These are phyloP conservation scores for Moniliella sp. DNA, from an alignment of 1,284 basidiomycete genomes.

Conservation along the genomic window DNA sequence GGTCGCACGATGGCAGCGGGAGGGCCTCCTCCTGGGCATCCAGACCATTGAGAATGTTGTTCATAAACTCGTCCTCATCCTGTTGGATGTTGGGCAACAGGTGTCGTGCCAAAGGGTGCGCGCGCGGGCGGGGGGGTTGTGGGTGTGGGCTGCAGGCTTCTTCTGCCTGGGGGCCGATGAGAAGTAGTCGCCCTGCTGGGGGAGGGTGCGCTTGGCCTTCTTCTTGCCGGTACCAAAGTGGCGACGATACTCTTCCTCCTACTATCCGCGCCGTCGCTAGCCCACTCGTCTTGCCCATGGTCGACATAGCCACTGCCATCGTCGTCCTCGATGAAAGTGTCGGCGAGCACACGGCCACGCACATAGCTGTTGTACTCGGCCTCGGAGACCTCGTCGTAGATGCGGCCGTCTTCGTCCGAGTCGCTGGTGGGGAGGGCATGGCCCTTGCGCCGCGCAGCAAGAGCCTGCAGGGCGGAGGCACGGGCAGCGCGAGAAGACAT, in stretches of 20 bases:
- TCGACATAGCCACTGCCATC: conserved; percentile 78
- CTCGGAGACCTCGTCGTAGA: conserved; percentile 84
- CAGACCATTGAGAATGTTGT: conserved; percentile 20
- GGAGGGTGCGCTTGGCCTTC: conserved; percentile 18
- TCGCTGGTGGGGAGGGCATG: not conserved
- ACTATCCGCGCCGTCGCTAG: conserved; percentile 10
- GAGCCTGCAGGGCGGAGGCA: too few relatives aligned
- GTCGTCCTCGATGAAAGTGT: conserved; percentile 82
- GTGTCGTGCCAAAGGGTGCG: conserved; percentile 4
- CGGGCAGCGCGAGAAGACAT: too few relatives aligned
- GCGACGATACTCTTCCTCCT: conserved; percentile 39
- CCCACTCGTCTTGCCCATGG: conserved; percentile 84
- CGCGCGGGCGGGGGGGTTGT: conserved; percentile 1
- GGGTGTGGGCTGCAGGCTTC: not conserved
- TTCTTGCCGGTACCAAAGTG: conserved; percentile 15
- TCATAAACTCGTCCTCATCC: conserved; percentile 32
- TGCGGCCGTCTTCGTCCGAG: conserved; percentile 39
- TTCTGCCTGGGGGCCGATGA: not conserved
- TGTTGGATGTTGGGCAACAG: conserved; percentile 12
- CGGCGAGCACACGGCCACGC: conserved; percentile 56
- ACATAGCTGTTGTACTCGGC: conserved; percentile 74
- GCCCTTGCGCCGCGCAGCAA: not conserved
- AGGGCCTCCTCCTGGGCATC: too few relatives aligned
- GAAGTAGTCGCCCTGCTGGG: conserved; percentile 4
- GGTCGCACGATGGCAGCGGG: too few relatives aligned